These are phyloP conservation scores for Amylocystis lapponica DNA, from an alignment of 768 basidiomycete genomes.

Conservation along the genomic window DNA sequence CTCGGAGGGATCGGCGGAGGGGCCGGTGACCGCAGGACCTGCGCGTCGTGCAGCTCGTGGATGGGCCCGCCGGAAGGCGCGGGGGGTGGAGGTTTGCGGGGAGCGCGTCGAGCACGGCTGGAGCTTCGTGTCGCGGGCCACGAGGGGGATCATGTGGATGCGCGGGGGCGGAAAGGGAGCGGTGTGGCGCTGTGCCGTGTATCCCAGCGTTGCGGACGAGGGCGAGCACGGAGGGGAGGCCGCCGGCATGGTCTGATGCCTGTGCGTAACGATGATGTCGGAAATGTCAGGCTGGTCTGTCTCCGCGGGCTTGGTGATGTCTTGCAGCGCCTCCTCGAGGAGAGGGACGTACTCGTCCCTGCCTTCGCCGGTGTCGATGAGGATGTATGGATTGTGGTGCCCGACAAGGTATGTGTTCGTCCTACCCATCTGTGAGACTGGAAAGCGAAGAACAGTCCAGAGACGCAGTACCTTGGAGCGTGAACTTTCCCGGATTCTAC, in stretches of 20 bases:
- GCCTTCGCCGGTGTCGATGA: conserved; percentile 84
- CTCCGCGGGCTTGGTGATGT: conserved; percentile 28
- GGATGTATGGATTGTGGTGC: conserved; percentile 59
- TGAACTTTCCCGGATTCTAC: conserved; percentile 86
- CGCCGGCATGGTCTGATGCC: conserved; percentile 86
- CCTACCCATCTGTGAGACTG: conserved; percentile 43
- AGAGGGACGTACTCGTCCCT: conserved; percentile 57
- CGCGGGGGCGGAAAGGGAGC: conserved; percentile 58
- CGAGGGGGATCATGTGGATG: conserved; percentile 66
- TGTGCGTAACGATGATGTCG: conserved; percentile 89
- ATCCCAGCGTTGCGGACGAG: conserved; percentile 65
- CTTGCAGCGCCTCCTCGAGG: conserved; percentile 56
- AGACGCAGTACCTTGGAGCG: conserved; percentile 60
- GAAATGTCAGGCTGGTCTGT: conserved; percentile 55
- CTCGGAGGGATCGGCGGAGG: conserved; percentile 14
- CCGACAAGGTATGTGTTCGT: conserved; percentile 91
- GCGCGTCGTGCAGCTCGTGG: conserved; percentile 55
- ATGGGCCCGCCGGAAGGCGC: conserved; percentile 37
- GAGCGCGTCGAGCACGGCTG: conserved; percentile 36
- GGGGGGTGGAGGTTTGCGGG: conserved; percentile 21
- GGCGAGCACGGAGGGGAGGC: conserved; percentile 62
- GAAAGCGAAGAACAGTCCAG: neutral
- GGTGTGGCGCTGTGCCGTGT: conserved; percentile 33
- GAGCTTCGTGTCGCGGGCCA: conserved; percentile 30
- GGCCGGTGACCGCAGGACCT: conserved; percentile 38